Percentiles rank a stretch among this genome's conserved stretches.
phyloP scores from a whole-genome alignment of 2,329 filamentous ascomycete genomes.

The Bimuria novae-zelandiae region DNA sequence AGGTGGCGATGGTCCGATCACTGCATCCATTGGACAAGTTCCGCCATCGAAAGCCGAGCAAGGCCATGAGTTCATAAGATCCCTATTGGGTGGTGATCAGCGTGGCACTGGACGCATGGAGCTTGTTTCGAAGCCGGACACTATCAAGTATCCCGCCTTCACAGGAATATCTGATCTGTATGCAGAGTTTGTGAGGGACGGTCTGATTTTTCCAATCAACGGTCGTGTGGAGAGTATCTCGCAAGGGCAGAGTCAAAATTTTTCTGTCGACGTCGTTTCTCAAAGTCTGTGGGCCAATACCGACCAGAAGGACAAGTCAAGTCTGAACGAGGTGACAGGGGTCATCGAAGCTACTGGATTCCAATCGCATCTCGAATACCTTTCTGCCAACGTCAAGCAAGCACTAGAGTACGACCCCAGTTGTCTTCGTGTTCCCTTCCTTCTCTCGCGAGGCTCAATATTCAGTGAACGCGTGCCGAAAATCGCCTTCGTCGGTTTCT shows the following conservation, averaged over 20 bases:
- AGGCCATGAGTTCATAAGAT: conserved; percentile 55
- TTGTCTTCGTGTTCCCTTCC: conserved; percentile 54
- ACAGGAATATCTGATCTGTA: conserved; percentile 75
- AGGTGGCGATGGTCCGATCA: conserved; percentile 58
- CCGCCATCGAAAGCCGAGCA: conserved; percentile 60
- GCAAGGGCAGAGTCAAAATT: conserved; percentile 15
- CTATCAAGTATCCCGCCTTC: conserved; percentile 62
- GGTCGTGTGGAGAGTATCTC: conserved; percentile 42
- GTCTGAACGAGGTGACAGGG: conserved; percentile 48
- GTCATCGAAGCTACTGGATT: conserved; percentile 80
- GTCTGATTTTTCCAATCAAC: conserved; percentile 49
- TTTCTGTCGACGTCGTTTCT: conserved; percentile 12
- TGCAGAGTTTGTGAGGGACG: conserved; percentile 71
- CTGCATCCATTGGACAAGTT: conserved; percentile 69
- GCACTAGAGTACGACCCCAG: conserved; percentile 63
- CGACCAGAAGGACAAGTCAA: conserved; percentile 5
- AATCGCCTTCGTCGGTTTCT: conserved; percentile 81
- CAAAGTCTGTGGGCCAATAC: conserved; percentile 9
- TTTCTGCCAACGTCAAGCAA: conserved; percentile 61
- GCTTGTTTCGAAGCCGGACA: conserved; percentile 47
- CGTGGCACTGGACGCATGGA: conserved; percentile 41
- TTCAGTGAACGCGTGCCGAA: conserved; percentile 64
- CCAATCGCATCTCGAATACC: conserved; percentile 65
- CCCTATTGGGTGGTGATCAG: conserved; percentile 53
- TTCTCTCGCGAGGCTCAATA: conserved; percentile 71